Evolutionary conservation across 2,329 filamentous ascomycete species (phyloP), one percentile per base, ranked within the genome.

Genomic region (Xylariaceae sp.): DNA sequence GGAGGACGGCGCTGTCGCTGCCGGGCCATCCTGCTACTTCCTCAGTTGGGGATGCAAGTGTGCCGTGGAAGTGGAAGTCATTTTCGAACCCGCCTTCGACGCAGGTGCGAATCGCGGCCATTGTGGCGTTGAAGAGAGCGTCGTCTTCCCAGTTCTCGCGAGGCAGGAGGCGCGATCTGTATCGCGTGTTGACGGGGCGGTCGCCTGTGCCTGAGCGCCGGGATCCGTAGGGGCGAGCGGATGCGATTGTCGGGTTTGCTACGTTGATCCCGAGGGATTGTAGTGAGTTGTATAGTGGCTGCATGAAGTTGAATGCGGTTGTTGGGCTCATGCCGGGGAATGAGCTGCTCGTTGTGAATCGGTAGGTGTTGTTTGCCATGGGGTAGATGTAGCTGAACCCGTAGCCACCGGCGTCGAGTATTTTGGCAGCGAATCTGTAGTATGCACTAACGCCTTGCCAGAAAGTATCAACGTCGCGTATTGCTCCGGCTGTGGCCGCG

Each of bases 311-410:
- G 18, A 58, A 49, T 11, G 64, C 60, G 6, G 60, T 50, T 1
- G 47, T 40, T 1, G 54, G 36, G 0, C 64, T 62, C 47, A 58
- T 59, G n/a, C 45, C 57, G 0, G 66, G 66, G 46, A 74, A 63
- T 42, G 71, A 63, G n/a, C 70, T 64, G 34, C 56, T 63, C 18
- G 64, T 69, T 40, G 56, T 63, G 46, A 63, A 73, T 42, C 58
- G 57, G 53, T 65, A 71, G 28, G 63, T 65, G 41, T 57, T 59
- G 50, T 61, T 62, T 16, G 52, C 55, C 13, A 50, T 50, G 6
- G 62, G 62, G 33, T 66, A 64, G 41, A 69, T 65, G 60, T 72
- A 71, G 48, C 67, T 69, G 59, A 71, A 73, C 10, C 65, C 63
- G 16, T 65, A 67, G 17, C 70, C 69, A 31, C 67, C 67, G 5